Base-by-base conservation (phyloP, 345 rosid species). In the Aegle marmelos region DNA sequence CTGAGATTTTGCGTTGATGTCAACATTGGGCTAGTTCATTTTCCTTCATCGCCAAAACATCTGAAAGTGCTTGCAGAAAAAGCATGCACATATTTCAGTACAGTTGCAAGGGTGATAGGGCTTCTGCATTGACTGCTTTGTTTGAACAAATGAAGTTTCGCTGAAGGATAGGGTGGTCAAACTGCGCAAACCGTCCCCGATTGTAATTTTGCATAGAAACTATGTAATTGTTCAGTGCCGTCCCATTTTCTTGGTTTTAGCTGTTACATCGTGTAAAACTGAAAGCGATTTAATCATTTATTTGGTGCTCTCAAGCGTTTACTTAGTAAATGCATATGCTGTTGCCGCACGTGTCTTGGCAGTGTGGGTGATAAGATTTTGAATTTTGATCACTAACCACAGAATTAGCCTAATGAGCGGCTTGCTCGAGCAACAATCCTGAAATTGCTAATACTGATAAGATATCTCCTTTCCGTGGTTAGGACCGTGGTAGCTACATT, bases 21-120 rank as follows among this genome's bases (percentile, higher is more conserved):
- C 21, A 53, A 24, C 53, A 69, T 25, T 58, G 3, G 30, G 71
- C 57, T 64, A 45, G 27, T 48, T 25, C 45, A 75, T 60, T 19
- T 48, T 19, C 22, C 54, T 25, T 36, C 19, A 11, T 60, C 10
- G 24, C 28, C 11, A 25, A 31, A 37, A 16, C 21, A 24, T 59
- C 53, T 7, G 75, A 65, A 60, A 16, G 68, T 11, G 25, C 24
- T 54, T 60, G 71, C 71, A 63, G 65, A 65, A 16, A 48, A 48
- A 68, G 60, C 28, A 36, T 39, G 39, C 66, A 74, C 73, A 72
- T 63, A 24, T 53, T 28, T 75, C n/a, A 78, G 74, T 80, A 76
- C 59, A 36, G 70, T 76, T 17, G 31, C 53, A 36, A 59, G 65
- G 56, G 34, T 73, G 56, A 54, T 31, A 34, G 62, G 65, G 36